These are phyloP conservation scores for Calonectria montana DNA, from an alignment of 2,329 filamentous ascomycete species.

Conservation along the genomic window DNA sequence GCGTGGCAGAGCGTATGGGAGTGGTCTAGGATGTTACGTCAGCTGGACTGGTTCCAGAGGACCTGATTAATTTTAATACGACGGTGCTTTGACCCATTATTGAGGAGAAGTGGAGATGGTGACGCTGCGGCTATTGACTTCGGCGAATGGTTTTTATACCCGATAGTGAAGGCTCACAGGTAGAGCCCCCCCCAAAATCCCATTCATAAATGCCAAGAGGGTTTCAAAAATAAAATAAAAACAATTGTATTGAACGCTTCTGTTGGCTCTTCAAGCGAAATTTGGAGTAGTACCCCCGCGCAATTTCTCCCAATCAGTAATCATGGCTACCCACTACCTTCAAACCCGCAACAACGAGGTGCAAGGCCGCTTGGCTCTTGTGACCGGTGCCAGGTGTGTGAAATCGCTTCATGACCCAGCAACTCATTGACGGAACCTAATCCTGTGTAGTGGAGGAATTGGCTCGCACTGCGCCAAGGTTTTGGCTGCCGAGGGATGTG, in stretches of 20 bases:
- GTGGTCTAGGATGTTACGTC: constrained; percentile 8
- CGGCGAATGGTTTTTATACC: not conserved
- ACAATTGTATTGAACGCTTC: not conserved
- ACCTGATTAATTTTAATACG: not conserved
- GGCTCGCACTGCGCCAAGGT: constrained; percentile 47
- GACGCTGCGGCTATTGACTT: not conserved
- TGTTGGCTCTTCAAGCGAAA: not conserved
- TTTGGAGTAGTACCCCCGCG: not conserved
- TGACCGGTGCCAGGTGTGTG: constrained; percentile 33
- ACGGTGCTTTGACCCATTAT: constrained; percentile 4
- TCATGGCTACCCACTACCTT: constrained; percentile 15
- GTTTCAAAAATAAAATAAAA: not conserved
- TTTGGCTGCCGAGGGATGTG: constrained; percentile 49
- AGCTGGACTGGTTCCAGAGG: not conserved
- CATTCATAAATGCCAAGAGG: not conserved
- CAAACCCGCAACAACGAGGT: constrained; percentile 27
- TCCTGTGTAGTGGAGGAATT: constrained; percentile 46
- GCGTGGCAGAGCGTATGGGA: not conserved
- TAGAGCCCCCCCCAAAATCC: not conserved
- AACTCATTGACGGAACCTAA: not conserved
- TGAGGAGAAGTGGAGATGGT: constrained; percentile 2
- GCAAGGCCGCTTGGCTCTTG: constrained; percentile 33
- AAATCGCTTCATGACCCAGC: not conserved
- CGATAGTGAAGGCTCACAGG: not conserved
- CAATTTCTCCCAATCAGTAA: not conserved